A percentile compares a stretch with the other conserved stretches of the same genome.
Conservation (phyloP, 108 stramenopile species). For the Fragilaria radians region DNA sequence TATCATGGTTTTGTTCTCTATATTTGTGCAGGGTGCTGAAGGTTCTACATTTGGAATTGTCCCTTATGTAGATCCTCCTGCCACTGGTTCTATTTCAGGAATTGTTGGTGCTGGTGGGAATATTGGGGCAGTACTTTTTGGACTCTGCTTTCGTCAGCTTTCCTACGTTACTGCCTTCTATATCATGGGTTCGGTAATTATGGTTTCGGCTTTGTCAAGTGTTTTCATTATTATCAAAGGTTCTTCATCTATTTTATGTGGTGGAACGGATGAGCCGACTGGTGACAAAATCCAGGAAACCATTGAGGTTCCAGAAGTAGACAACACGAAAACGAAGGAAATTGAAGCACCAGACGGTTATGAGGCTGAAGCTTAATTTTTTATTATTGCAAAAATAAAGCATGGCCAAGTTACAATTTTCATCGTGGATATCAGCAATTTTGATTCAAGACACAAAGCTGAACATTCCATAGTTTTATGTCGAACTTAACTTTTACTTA, state of each 20-base stretch:
- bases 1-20: constrained; percentile 69
- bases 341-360: too few relatives aligned
- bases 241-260: constrained; percentile 43
- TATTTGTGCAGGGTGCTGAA: constrained; percentile 78
- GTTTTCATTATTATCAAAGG: constrained; percentile 65
- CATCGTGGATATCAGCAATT: too few relatives aligned
- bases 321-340: too few relatives aligned
- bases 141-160: constrained; percentile 41
- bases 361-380: too few relatives aligned
- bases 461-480: too few relatives aligned
- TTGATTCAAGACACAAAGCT: too few relatives aligned
- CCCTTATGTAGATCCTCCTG: constrained; percentile 71
- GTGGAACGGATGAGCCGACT: too few relatives aligned
- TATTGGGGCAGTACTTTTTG: constrained; percentile 51
- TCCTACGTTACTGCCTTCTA: constrained; percentile 35
- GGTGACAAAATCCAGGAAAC: too few relatives aligned
- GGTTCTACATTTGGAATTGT: constrained; percentile 77
- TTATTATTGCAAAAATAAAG: too few relatives aligned
- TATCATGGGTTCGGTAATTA: constrained; percentile 41
- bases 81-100: constrained; percentile 71
- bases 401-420: too few relatives aligned
- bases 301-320: too few relatives aligned
- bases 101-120: constrained; percentile 81
- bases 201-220: constrained; percentile 38
- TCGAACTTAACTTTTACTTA: too few relatives aligned